Conservation (phyloP, 1,139 yeast genomes). For the Suhomyces maxii region DNA sequence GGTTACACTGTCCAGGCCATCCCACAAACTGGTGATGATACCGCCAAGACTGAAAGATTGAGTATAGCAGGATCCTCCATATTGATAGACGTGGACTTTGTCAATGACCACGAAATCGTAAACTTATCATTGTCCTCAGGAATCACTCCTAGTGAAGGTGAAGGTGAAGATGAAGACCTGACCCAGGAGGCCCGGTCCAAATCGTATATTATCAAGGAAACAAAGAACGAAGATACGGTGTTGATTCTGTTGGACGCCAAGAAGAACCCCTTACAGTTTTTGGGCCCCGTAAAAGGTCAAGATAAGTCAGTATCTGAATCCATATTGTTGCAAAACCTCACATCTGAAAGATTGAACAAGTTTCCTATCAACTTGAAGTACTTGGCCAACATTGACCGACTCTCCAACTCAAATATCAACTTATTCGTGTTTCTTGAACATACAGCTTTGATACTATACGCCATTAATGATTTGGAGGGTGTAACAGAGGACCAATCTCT, state of each 20-base stretch:
- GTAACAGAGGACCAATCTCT: conserved; percentile 9
- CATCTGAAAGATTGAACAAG: conserved; percentile 22
- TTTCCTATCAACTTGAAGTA: conserved; percentile 41
- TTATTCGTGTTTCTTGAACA: conserved; percentile 34
- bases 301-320: conserved; percentile 24
- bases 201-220: conserved; percentile 1
- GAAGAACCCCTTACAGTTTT: conserved; percentile 8
- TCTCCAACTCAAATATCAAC: conserved; percentile 32
- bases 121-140: conserved; percentile 35
- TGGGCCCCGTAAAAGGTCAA: conserved; percentile 2
- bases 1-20: conserved; percentile 26
- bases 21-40: conserved; percentile 18
- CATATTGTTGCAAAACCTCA: conserved; percentile 31
- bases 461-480: conserved; percentile 24
- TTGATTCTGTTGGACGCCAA: conserved; percentile 4
- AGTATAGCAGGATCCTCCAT: conserved; percentile 47
- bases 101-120: conserved; percentile 25
- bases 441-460: conserved; percentile 30
- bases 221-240: conserved; percentile 4
- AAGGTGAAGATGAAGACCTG: conserved; percentile 1
- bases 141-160: conserved; percentile 2
- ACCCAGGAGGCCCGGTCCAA: conserved; percentile 1
- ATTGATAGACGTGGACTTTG: conserved; percentile 44
- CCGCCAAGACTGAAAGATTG: conserved; percentile 28
- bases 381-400: conserved; percentile 38